Evolutionary conservation across 2,329 filamentous ascomycete species (phyloP), one percentile per base, ranked within the genome.

Genomic region (Aspergillus sp.): DNA sequence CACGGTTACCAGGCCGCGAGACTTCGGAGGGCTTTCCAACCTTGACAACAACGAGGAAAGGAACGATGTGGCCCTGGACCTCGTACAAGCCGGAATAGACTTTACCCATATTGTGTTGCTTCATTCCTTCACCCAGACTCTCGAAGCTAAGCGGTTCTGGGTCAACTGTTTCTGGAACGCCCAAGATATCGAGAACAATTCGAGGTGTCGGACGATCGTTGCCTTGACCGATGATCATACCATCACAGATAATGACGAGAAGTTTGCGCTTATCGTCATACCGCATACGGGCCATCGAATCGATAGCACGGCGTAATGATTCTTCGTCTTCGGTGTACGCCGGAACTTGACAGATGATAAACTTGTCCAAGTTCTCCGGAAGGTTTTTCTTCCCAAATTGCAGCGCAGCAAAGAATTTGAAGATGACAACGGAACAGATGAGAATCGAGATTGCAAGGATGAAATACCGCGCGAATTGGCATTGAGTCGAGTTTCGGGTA

Each of bases 81-180:
- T 99, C 95, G 74, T 99, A 99, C 5, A 99, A 82, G 70, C 95
- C 95, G 18, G 95, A 97, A 78, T 99, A 99, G 63, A 97, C 87
- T 77, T 99, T 99, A 75, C 90, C 95, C 93, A 98, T 98, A 76
- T 99, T 99, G 81, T 98, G 95, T 75, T 98, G 95, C 79, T 96
- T 96, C 78, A 89, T 85, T 72, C 95, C 95, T 76, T 98, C 93
- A 58, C 95, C 95, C 36, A 99, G 84, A 71, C 91, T 93, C 73
- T 99, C 93, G 67, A 99, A 99, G 81, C 92, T 97, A 57, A 99
- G 82, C 3, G 95, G 91, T 73, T 98, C 93, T 0, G 96, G 95
- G 69, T 99, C 93, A 15, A 97, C 90, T 2, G 89, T 90, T 66
- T 97, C 93, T 2, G 92, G 89, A 30, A 99, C 95, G 62, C 95